These are phyloP conservation scores for Cytospora paraplurivora DNA, from an alignment of 2,329 filamentous ascomycete species.

Conservation along the genomic window DNA sequence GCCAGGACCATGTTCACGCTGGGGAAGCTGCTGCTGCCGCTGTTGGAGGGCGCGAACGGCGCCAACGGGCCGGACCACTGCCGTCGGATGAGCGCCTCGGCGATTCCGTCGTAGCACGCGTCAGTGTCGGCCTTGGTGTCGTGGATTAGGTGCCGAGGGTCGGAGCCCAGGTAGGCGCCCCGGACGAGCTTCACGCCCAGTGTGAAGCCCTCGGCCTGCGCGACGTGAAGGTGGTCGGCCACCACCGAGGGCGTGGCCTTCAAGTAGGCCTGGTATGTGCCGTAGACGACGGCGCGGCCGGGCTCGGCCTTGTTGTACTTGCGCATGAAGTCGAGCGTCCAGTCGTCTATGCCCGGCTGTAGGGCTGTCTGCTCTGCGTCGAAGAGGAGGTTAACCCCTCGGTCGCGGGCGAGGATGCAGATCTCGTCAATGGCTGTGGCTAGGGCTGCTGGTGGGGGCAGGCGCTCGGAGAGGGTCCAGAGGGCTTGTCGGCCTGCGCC, in stretches of 20 bases:
- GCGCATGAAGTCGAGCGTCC: slow-evolving; percentile 76
- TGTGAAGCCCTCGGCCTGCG: slow-evolving; percentile 62
- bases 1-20: slow-evolving; percentile 70
- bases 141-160: slow-evolving; percentile 70
- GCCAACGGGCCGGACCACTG: slow-evolving; percentile 59
- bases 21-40: slow-evolving; percentile 50
- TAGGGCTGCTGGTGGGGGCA: slow-evolving; percentile 65
- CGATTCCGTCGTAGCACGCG: slow-evolving; percentile 70
- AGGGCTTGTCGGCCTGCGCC: slow-evolving; percentile 78
- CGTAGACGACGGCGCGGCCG: slow-evolving; percentile 72
- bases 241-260: slow-evolving; percentile 63
- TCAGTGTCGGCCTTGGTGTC: slow-evolving; percentile 74
- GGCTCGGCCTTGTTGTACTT: slow-evolving; percentile 64
- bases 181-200: slow-evolving; percentile 76
- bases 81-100: slow-evolving; percentile 66
- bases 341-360: slow-evolving; percentile 78
- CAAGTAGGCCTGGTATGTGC: slow-evolving; percentile 78
- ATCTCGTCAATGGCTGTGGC: slow-evolving; percentile 71
- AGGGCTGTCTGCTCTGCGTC: slow-evolving; percentile 83
- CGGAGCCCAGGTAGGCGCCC: slow-evolving; percentile 71
- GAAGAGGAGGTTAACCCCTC: slow-evolving; percentile 74
- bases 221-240: slow-evolving; percentile 59
- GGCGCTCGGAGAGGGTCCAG: slow-evolving; percentile 62
- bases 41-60: slow-evolving; percentile 38
- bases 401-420: slow-evolving; percentile 69